phyloP scores from a whole-genome alignment of 1,139 yeast genomes.

The Saccharomyces hybrid region DNA sequence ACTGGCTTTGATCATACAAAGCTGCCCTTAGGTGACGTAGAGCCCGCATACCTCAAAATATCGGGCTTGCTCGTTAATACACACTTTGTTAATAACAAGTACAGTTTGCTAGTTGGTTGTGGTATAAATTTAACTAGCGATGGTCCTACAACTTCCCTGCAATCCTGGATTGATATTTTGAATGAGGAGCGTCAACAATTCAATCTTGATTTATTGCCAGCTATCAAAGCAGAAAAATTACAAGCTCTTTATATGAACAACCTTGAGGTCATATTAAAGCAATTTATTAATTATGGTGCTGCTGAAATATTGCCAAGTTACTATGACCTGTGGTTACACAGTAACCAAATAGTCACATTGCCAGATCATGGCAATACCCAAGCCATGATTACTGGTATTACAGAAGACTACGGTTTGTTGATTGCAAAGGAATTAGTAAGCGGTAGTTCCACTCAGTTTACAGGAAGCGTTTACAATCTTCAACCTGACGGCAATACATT shows the following conservation, averaged over 20 bases:
- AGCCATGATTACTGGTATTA: constrained; percentile 73
- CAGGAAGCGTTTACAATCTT: constrained; percentile 54
- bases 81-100: constrained; percentile 50
- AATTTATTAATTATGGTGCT: constrained; percentile 63
- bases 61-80: constrained; percentile 84
- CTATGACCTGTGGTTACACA: constrained; percentile 82
- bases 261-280: constrained; percentile 54
- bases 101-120: constrained; percentile 68
- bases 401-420: constrained; percentile 75
- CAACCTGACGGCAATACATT: constrained; percentile 98
- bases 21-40: constrained; percentile 30
- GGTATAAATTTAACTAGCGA: constrained; percentile 79
- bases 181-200: constrained; percentile 43
- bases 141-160: constrained; percentile 90
- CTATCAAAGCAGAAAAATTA: constrained; percentile 52
- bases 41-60: constrained; percentile 60
- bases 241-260: constrained; percentile 62
- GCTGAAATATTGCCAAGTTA: constrained; percentile 62
- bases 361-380: constrained; percentile 42
- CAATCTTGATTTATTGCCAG: constrained; percentile 42
- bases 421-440: constrained; percentile 58
- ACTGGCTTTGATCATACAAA: constrained; percentile 14
- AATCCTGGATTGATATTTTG: constrained; percentile 53
- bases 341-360: constrained; percentile 51
- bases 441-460: constrained; percentile 35